A percentile compares a stretch with the other conserved stretches of the same genome.
Evolutionary conservation across 1,284 basidiomycete genomes (phyloP).

Genomic region (Malassezia pachydermatis): DNA sequence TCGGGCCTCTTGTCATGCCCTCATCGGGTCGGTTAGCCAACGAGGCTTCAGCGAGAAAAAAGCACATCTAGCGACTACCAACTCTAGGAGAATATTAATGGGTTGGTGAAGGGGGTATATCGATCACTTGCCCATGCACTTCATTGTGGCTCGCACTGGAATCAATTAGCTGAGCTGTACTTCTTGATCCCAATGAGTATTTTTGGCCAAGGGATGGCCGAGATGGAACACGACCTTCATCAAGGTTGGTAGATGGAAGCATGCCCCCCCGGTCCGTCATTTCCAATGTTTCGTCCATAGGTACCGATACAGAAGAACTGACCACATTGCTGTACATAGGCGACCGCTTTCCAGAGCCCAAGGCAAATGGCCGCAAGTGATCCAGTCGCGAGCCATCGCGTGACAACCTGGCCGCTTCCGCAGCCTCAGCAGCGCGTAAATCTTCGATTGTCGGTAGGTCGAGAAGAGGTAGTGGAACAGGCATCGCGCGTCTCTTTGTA

Average conservation of each 20-base stretch:
- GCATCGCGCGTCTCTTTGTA: conserved; percentile 10
- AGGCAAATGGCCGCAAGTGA: too few relatives aligned
- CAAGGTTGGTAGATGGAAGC: background rate
- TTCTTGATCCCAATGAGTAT: background rate
- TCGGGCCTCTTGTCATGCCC: too few relatives aligned
- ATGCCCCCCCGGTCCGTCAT: background rate
- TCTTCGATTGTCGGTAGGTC: conserved; percentile 46
- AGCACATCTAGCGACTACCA: too few relatives aligned
- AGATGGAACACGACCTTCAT: background rate
- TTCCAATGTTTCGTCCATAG: background rate
- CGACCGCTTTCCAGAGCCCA: background rate
- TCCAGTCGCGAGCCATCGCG: too few relatives aligned
- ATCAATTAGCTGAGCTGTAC: background rate
- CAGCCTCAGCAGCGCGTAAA: conserved; percentile 38
- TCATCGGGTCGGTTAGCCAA: too few relatives aligned
- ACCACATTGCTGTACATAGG: background rate
- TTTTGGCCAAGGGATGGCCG: background rate
- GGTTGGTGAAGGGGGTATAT: background rate
- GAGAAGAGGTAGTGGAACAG: conserved; percentile 27
- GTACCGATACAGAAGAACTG: too few relatives aligned
- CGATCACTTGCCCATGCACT: background rate
- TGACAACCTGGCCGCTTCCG: conserved; percentile 15
- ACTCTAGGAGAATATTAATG: background rate
- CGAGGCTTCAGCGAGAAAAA: too few relatives aligned
- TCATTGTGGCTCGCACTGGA: background rate